Evolutionary conservation across 129 eudicot species (phyloP).

Genomic region (Logfia minima): DNA sequence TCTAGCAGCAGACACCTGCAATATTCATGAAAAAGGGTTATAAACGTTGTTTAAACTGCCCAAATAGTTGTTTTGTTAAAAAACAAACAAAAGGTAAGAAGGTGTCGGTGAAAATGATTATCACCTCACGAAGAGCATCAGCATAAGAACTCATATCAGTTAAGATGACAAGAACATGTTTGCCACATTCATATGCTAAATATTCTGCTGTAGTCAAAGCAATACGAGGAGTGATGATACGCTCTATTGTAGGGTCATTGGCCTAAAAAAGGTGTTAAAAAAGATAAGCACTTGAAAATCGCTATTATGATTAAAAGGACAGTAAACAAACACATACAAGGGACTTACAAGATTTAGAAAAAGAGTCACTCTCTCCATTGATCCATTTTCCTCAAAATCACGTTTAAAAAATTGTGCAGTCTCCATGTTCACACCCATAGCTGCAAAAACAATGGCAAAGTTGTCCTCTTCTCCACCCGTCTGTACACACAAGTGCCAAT

Average conservation of each 20-base stretch:
- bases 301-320: not conserved
- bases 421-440: slow-evolving; percentile 99
- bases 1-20: slow-evolving; percentile 96
- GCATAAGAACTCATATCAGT: slow-evolving; percentile 99
- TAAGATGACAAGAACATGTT: slow-evolving; percentile 95
- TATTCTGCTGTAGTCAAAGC: slow-evolving; percentile 99
- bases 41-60: not conserved
- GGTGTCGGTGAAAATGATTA: not conserved
- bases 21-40: not conserved
- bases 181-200: slow-evolving; percentile 98
- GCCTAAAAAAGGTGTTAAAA: slow-evolving; percentile 50
- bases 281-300: slow-evolving; percentile 9
- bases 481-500: slow-evolving; percentile 27
- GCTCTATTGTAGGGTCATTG: slow-evolving; percentile 97
- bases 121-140: slow-evolving; percentile 99
- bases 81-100: not conserved
- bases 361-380: slow-evolving; percentile 99
- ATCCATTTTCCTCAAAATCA: slow-evolving; percentile 99
- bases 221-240: slow-evolving; percentile 96
- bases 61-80: not conserved
- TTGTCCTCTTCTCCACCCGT: slow-evolving; percentile 88
- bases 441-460: slow-evolving; percentile 98
- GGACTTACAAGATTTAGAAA: slow-evolving; percentile 78
- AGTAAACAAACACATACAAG: not conserved
- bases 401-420: slow-evolving; percentile 98